Percentiles rank a stretch among this genome's conserved stretches.
Conservation (phyloP, 306 rosid species). For the Dalbergia cultrata region DNA sequence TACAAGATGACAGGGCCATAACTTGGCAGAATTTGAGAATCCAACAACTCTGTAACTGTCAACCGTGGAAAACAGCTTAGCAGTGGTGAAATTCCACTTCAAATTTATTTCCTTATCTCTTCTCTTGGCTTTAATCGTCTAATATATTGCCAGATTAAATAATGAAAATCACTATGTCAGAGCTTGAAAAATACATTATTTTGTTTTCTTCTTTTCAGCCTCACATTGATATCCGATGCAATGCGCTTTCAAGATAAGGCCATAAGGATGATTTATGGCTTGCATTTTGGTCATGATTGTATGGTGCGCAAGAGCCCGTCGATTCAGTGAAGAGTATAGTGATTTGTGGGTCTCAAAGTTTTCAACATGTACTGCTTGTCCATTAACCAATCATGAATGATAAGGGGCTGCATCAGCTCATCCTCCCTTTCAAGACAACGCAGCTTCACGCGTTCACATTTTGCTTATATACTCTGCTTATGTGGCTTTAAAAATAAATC, state of each 20-base stretch:
- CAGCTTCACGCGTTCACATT: slow-evolving; percentile 11
- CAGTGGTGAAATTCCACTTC: not conserved
- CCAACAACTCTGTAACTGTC: not conserved
- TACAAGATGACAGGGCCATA: slow-evolving; percentile 5
- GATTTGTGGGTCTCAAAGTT: slow-evolving; percentile 14
- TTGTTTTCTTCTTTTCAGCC: not conserved
- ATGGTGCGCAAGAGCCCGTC: not conserved
- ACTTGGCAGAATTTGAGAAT: slow-evolving; percentile 8
- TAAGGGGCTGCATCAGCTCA: not conserved
- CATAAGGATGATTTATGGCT: not conserved
- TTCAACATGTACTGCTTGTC: not conserved
- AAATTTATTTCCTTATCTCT: not conserved
- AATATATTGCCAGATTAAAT: not conserved
- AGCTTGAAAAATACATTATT: not conserved
- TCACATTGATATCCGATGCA: slow-evolving; percentile 11
- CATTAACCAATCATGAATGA: slow-evolving; percentile 4
- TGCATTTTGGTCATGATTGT: not conserved
- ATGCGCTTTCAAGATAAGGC: slow-evolving; percentile 20
- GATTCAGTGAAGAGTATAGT: not conserved
- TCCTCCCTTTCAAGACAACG: not conserved
- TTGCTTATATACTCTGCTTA: slow-evolving; percentile 9
- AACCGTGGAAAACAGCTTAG: not conserved
- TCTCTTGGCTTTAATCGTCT: not conserved
- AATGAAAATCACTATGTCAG: too few relatives aligned
- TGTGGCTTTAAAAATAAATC: not conserved